phyloP scores from a whole-genome alignment of 2,329 filamentous ascomycete species.

The Rhynchosporium agropyri region DNA sequence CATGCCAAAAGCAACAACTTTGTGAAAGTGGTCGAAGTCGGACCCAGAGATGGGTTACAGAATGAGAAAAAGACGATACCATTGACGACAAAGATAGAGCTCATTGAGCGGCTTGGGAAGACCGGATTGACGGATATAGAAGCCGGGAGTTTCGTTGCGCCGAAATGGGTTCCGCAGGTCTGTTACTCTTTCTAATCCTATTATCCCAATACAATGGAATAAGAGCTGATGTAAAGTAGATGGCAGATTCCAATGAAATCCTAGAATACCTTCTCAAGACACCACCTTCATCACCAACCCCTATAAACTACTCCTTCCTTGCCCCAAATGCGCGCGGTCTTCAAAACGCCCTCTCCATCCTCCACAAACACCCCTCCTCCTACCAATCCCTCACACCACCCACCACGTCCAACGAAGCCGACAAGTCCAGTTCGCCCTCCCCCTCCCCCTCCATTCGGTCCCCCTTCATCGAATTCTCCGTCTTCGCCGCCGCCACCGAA shows the following conservation, averaged over 20 bases:
- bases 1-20: slow-evolving; percentile 35
- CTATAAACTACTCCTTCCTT: slow-evolving; percentile 78
- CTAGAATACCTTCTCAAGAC: slow-evolving; percentile 67
- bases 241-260: slow-evolving; percentile 78
- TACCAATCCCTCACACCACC: slow-evolving; percentile 50
- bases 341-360: slow-evolving; percentile 59
- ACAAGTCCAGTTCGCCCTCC: slow-evolving; percentile 38
- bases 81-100: slow-evolving; percentile 72
- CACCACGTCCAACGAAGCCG: slow-evolving; percentile 28
- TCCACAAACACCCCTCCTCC: slow-evolving; percentile 57
- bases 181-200: slow-evolving; percentile 17
- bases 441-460: slow-evolving; percentile 20
- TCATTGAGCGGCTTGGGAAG: slow-evolving; percentile 68
- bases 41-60: slow-evolving; percentile 83
- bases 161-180: slow-evolving; percentile 84
- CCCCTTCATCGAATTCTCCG: slow-evolving; percentile 68
- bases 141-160: slow-evolving; percentile 79
- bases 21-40: slow-evolving; percentile 77
- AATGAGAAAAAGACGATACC: slow-evolving; percentile 77
- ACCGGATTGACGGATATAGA: slow-evolving; percentile 77
- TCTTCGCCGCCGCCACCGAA: slow-evolving; percentile 83
- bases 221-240: slow-evolving; percentile 49
- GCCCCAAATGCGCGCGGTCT: slow-evolving; percentile 77
- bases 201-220: not conserved
- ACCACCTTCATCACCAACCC: slow-evolving; percentile 55